These are phyloP conservation scores for Leptoxyphium fumago DNA, from an alignment of 2,329 filamentous ascomycete genomes.

Conservation along the genomic window DNA sequence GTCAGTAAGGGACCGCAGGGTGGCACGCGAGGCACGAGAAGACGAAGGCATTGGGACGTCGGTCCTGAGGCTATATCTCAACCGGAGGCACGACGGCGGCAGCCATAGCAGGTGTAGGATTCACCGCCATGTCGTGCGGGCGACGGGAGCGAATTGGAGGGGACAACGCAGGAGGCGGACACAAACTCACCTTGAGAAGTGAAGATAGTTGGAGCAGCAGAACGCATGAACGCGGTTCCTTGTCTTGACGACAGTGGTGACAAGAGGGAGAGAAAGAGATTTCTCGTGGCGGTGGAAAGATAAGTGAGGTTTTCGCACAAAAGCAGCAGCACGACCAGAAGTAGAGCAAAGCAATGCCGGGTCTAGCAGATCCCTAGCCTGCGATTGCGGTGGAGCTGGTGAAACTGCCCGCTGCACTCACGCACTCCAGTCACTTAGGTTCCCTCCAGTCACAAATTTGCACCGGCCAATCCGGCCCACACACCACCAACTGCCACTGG, in stretches of 20 bases:
- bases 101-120: not conserved
- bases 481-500: too few species aligned
- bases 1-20: not conserved
- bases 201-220: constrained; percentile 32
- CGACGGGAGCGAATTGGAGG: not conserved
- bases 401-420: too few species aligned
- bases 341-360: too few species aligned
- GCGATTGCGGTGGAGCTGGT: too few species aligned
- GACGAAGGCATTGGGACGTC: constrained; percentile 16
- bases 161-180: constrained; percentile 5
- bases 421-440: too few species aligned
- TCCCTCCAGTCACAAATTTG: too few species aligned
- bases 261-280: not conserved
- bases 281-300: not conserved
- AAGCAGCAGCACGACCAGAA: too few species aligned
- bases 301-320: too few species aligned
- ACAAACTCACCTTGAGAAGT: constrained; percentile 36
- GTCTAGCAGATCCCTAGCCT: too few species aligned
- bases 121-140: not conserved
- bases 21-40: constrained; percentile 1
- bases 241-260: not conserved
- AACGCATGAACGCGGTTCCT: constrained; percentile 26
- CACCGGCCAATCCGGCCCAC: too few species aligned
- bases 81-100: not conserved
- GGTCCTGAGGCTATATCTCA: not conserved